Evolutionary conservation across 2,329 filamentous ascomycete genomes (phyloP), one percentile per base, ranked within the genome.

Genomic region (Helotiales sp.): DNA sequence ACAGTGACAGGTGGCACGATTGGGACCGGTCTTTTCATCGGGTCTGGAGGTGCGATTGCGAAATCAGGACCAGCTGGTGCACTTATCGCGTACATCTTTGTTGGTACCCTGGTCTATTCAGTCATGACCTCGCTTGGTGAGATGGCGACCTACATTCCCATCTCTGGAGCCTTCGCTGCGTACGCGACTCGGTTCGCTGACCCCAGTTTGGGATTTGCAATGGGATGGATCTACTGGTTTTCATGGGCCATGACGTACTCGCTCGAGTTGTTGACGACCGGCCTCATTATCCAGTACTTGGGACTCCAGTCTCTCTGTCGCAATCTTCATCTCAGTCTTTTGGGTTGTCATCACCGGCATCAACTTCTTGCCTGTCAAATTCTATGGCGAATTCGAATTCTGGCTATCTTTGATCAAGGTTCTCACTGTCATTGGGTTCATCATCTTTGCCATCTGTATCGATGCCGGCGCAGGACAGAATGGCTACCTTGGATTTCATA

Each of bases 211-310:
- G 88, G 88, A 7, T 92, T 92, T 67, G 81, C 88, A 19, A 88
- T 92, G 81, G 89, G 90, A 19, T 93, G 89, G 89, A 86, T 90
- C 59, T 93, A 93, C 74, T 93, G 87, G 86, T 91, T 91, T 69
- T 86, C 82, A 34, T 93, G 87, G 87, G 80, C 85, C 17, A 84
- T 88, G 57, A 91, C 88, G 0, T 89, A 84, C 64, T 87, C 88
- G 0, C 80, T 91, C 8, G 89, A 93, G 69, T 77, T 92, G 36
- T 89, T 85, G 0, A 87, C 87, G 0, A 85, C 87, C 1, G 88
- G 87, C 5, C 76, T 91, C 48, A 88, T 92, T 55, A 89, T 92
- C 61, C 85, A 91, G 70, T 92, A 88, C 72, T 44, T 92, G 89
- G 89, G 78, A 85, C 55, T 62, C 76, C 1, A 70, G 72, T 19